Base-by-base conservation (phyloP, 805 yeast genomes). In the Metschnikowia drakensbergensis region DNA sequence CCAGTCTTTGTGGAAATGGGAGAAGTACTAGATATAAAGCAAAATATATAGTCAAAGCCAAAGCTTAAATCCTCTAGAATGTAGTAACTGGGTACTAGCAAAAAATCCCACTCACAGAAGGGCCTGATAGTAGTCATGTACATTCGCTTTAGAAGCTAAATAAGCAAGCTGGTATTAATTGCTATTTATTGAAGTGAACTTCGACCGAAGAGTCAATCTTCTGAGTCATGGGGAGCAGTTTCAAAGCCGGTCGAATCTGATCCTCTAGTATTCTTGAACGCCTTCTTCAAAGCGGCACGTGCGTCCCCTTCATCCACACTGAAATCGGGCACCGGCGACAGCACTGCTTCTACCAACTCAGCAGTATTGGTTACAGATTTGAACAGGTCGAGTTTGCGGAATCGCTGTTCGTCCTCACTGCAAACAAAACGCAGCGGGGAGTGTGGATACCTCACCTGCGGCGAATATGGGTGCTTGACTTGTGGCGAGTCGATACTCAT, bases 1-100 rank as follows among this genome's bases (percentile, higher is more conserved):
- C 32, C 76, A 74, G 58, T 60, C 67, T 1, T 48, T 68, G 33
- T 76, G 74, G 70, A 74, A 68, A 51, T 76, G 79, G 78, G 61
- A 64, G 27, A 68, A 65, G 48, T 71, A 44, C 49, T 63, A 58
- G 33, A 11, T 31, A n/a, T 26, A 37, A 10, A 8, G 30, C 30
- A 28, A 6, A 28, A 6, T 6, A 28, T 17, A 17, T 17, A 17
- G 17, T 17, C 17, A 17, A 17, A 17, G 17, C 17, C 17, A 17
- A n/a, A n/a, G n/a, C n/a, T n/a, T n/a, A n/a, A 17, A 17, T 17
- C 17, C 17, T 17, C 17, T 2, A 17, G 17, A 17, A 17, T 17
- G 17, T 17, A 17, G 17, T 17, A 17, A 17, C 17, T 17, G 17
- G 2, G 17, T 17, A 17, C 17, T 17, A 17, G 17, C 17, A 17